Conservation (phyloP, 768 basidiomycete genomes). For the Kwoniella sp. region DNA sequence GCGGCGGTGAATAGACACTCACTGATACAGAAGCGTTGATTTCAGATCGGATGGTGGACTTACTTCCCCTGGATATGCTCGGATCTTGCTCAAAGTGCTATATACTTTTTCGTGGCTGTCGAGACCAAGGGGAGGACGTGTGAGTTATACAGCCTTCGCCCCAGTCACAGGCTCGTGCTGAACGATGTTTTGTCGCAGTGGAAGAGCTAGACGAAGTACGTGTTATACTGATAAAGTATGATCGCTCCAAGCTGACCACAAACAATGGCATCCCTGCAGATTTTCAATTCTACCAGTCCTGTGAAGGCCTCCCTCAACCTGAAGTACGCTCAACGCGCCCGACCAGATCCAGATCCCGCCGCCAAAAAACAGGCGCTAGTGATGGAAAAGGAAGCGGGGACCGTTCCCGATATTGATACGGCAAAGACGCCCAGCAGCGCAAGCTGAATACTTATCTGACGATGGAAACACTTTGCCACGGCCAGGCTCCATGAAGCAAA, state of each 20-base stretch:
- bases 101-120: conserved; percentile 54
- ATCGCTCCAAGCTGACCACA: neutral
- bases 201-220: conserved; percentile 37
- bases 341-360: no score
- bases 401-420: no score
- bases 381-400: no score
- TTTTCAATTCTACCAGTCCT: conserved; percentile 17
- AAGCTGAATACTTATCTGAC: no score
- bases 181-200: conserved; percentile 17
- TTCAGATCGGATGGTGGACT: conserved; percentile 29
- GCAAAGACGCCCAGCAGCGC: no score
- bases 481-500: no score
- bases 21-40: no score
- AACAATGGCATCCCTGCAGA: neutral
- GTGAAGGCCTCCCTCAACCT: conserved; percentile 12
- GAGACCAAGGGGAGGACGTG: conserved; percentile 55
- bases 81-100: conserved; percentile 46
- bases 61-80: conserved; percentile 45
- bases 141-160: no score
- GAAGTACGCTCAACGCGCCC: neutral
- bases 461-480: no score
- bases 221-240: conserved; percentile 5
- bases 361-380: no score
- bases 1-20: no score
- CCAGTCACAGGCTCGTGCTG: no score